Conservation (phyloP, 202 grass and related monocot genomes). For the Musa balbisiana region DNA sequence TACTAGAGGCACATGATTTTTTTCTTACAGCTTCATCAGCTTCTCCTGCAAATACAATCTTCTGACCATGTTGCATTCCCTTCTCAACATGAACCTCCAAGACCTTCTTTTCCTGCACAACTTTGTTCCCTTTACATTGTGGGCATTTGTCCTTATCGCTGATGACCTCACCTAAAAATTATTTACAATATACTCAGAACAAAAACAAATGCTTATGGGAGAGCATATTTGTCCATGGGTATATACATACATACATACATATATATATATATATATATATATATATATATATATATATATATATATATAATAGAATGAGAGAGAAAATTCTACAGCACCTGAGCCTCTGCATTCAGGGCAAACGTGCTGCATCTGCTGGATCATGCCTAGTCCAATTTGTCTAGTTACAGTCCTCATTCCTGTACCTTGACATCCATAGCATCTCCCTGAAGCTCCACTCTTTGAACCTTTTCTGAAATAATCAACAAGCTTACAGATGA, state of each 20-base stretch:
- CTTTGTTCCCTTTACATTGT: constrained; percentile 64
- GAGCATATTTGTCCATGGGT: no score
- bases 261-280: background rate
- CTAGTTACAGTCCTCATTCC: constrained; percentile 78
- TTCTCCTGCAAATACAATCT: constrained; percentile 93
- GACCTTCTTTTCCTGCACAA: constrained; percentile 73
- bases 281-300: background rate
- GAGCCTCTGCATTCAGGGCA: constrained; percentile 84
- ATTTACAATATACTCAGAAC: constrained; percentile 17
- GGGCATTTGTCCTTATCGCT: constrained; percentile 80
- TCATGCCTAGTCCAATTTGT: constrained; percentile 89
- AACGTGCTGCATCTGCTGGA: constrained; percentile 78
- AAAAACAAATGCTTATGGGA: constrained; percentile 10
- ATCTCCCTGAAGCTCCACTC: constrained; percentile 66
- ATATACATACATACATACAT: no score
- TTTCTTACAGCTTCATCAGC: constrained; percentile 91
- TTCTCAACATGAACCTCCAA: constrained; percentile 92
- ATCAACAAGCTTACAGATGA: constrained; percentile 17
- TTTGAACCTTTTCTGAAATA: constrained; percentile 36
- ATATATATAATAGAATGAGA: background rate
- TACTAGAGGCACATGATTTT: background rate
- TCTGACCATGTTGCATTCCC: constrained; percentile 87
- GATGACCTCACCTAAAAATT: constrained; percentile 65
- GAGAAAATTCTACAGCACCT: constrained; percentile 27
- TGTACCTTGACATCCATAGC: constrained; percentile 56